Evolutionary conservation across 78 protist species (phyloP), one percentile per base, ranked within the genome.

Genomic region (Dictyostelium capitatum): DNA sequence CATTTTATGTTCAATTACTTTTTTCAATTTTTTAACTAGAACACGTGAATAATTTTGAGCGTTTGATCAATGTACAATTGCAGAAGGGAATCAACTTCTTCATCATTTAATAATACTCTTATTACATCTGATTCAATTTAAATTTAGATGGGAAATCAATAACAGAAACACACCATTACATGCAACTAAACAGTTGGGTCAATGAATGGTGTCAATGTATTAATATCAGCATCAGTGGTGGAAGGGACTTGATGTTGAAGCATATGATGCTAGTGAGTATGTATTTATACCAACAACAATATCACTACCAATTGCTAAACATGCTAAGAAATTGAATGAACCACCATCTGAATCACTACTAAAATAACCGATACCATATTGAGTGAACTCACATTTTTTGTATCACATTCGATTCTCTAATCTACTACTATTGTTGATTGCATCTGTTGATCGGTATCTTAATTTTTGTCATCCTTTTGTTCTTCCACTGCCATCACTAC

Each of bases 11-110:
- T 94, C 94, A 28, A 83, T 77, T 4, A 94, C 70, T 51, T 77
- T 78, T 89, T 51, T 94, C 69, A 82, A 47, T 41, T 73, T 56
- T 57, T 80, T 79, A 6, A 83, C 91, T 4, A 92, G 54, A 1
- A 57, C 48, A 37, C 92, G 74, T 9, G 83, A 32, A 65, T 80
- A 67, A 14, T n/a, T 57, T 19, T 70, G n/a, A 23, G 92, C 96
- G 43, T 65, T 43, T 2, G 14, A 14, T 8, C 64, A 2, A 67
- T 79, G 97, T 17, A 87, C 94, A 3, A 98, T 90, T 32, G 53
- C 7, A 15, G 97, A 53, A 98, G 95, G 3, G 99, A 95, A 47
- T 83, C 98, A 12, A 95, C 98, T 1, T 89, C 91, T n/a, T 65
- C 80, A 3, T 91, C 94, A 89, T 98, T 97, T 19, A 98, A 53